Percentiles rank a stretch among this genome's conserved stretches.
These are phyloP conservation scores for Datisca glomerata DNA, from an alignment of 306 rosid species.

Conservation along the genomic window DNA sequence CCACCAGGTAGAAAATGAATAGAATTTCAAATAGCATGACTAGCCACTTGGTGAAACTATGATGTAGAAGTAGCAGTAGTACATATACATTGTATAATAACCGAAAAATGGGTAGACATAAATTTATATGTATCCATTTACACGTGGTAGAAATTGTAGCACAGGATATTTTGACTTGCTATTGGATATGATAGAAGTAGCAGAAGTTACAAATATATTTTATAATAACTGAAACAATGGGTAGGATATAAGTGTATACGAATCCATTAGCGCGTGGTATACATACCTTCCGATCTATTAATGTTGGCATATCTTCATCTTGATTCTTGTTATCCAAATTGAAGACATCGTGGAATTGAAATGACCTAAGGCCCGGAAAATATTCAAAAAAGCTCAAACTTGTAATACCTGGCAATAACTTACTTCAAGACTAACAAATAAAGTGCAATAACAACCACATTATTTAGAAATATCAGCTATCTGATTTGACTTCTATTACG, in stretches of 20 bases:
- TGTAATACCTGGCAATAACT: not conserved
- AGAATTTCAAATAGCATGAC: slow-evolving; percentile 1
- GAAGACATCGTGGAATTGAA: slow-evolving; percentile 91
- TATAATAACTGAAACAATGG: too few species aligned
- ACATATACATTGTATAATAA: too few species aligned
- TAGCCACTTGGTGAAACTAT: not conserved
- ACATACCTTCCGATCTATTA: slow-evolving; percentile 80
- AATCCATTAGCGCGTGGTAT: slow-evolving; percentile 10
- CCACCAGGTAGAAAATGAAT: slow-evolving; percentile 14
- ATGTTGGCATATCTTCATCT: slow-evolving; percentile 83
- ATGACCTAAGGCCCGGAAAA: slow-evolving; percentile 46
- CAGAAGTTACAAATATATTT: too few species aligned
- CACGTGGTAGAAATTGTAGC: too few species aligned
- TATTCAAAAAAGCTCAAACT: slow-evolving; percentile 17
- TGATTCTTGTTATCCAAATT: slow-evolving; percentile 77
- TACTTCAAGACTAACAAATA: not conserved
- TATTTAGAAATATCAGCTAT: slow-evolving; percentile 7
- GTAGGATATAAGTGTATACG: slow-evolving; percentile 6
- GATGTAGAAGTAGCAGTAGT: too few species aligned
- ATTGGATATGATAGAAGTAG: too few species aligned
- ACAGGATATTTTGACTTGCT: too few species aligned
- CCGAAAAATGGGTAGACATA: too few species aligned
- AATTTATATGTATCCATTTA: too few species aligned
- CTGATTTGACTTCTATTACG: slow-evolving; percentile 3
- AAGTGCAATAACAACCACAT: slow-evolving; percentile 6